A percentile compares a stretch with the other conserved stretches of the same genome.
Evolutionary conservation across 768 basidiomycete species (phyloP).

Genomic region (Solioccasus polychromus): DNA sequence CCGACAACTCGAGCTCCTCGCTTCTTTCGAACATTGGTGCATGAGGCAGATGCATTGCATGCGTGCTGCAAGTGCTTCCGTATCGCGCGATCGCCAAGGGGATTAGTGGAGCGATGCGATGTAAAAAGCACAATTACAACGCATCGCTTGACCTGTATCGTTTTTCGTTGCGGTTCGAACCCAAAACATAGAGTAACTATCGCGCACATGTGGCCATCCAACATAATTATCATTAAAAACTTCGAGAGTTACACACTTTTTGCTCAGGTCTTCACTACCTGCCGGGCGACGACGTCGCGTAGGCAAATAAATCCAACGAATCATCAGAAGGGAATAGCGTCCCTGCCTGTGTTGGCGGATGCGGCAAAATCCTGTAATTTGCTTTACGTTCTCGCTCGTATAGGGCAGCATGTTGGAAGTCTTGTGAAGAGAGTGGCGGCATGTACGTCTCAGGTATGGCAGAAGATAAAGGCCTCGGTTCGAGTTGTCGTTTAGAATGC

Average conservation of each 20-base stretch:
- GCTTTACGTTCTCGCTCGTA: conserved; percentile 10
- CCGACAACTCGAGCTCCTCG: neutral
- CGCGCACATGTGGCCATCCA: no score
- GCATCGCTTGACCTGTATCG: no score
- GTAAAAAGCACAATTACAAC: no score
- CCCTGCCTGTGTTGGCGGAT: neutral
- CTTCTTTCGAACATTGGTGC: no score
- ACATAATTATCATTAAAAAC: no score
- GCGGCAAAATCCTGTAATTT: neutral
- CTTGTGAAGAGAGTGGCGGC: conserved; percentile 7
- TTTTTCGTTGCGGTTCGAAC: no score
- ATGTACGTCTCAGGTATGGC: conserved; percentile 17
- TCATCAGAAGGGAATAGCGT: conserved; percentile 42
- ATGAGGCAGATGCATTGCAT: no score
- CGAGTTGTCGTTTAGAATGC: conserved; percentile 21
- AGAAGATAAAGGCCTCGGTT: conserved; percentile 2
- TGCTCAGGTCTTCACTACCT: conserved; percentile 23
- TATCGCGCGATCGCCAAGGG: no score
- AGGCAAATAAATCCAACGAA: conserved; percentile 48
- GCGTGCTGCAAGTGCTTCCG: no score
- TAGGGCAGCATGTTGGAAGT: neutral
- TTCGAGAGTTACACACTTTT: no score
- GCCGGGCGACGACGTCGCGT: conserved; percentile 29
- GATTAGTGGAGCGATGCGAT: no score
- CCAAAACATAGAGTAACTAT: no score